Conservation (phyloP, 306 rosid species). For the Crataegus laevigata region DNA sequence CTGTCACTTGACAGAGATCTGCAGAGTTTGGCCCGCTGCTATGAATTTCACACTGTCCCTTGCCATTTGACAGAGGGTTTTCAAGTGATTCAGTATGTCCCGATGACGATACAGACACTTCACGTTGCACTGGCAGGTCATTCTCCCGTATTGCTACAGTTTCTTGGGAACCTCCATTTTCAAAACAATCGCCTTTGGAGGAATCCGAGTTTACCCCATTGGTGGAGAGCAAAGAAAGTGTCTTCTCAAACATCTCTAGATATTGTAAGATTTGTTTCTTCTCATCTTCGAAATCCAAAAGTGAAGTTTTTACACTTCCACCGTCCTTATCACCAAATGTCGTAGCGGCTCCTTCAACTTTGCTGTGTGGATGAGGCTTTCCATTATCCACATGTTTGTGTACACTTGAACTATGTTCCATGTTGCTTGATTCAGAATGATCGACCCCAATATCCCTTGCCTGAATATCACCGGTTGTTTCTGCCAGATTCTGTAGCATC, state of each 20-base stretch:
- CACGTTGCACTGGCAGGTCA: slow-evolving; percentile 21
- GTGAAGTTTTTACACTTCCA: slow-evolving; percentile 22
- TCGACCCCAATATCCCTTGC: slow-evolving; percentile 73
- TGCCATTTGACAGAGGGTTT: slow-evolving; percentile 18
- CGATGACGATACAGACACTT: slow-evolving; percentile 20
- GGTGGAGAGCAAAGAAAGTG: slow-evolving; percentile 40
- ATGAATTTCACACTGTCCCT: slow-evolving; percentile 27
- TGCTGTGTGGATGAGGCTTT: slow-evolving; percentile 19
- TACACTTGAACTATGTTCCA: slow-evolving; percentile 24
- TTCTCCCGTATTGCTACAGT: slow-evolving; percentile 15
- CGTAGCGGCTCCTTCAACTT: slow-evolving; percentile 18
- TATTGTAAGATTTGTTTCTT: slow-evolving; percentile 40
- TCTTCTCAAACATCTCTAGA: slow-evolving; percentile 65
- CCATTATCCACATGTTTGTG: slow-evolving; percentile 19
- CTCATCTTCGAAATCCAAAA: slow-evolving; percentile 51
- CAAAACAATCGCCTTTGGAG: slow-evolving; percentile 22
- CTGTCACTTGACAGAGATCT: slow-evolving; percentile 10
- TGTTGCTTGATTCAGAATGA: slow-evolving; percentile 32
- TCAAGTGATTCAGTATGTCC: slow-evolving; percentile 15
- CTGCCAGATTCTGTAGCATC: slow-evolving; percentile 23
- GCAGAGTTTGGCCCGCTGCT: slow-evolving; percentile 2
- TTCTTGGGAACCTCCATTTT: slow-evolving; percentile 23
- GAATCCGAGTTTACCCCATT: slow-evolving; percentile 12
- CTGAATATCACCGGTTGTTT: slow-evolving; percentile 38
- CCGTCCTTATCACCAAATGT: slow-evolving; percentile 20